Percentiles rank a stretch among this genome's conserved stretches.
Conservation (phyloP, 192 early-diverging fungal species). For the Allomyces arbusculus region DNA sequence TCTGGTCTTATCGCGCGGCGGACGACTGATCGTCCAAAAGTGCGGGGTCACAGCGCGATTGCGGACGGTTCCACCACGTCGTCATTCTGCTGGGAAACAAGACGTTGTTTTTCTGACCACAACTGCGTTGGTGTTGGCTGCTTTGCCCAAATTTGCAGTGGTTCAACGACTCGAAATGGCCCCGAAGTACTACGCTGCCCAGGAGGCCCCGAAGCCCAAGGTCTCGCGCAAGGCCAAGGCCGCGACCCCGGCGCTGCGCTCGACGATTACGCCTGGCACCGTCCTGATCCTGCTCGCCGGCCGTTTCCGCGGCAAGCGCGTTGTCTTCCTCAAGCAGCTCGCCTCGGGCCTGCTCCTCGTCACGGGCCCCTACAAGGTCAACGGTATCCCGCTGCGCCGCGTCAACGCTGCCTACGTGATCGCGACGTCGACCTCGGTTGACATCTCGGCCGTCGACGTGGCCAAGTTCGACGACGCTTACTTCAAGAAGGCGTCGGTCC, state of each 20-base stretch:
- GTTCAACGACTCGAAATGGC: too few relatives aligned
- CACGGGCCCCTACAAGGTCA: slow-evolving; percentile 93
- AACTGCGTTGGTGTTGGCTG: too few relatives aligned
- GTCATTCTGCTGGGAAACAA: too few relatives aligned
- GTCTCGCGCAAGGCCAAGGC: slow-evolving; percentile 51
- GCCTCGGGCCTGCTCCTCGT: slow-evolving; percentile 85
- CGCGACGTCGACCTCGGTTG: slow-evolving; percentile 97
- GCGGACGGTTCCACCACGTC: too few relatives aligned
- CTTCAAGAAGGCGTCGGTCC: slow-evolving; percentile 65
- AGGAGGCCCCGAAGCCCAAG: slow-evolving; percentile 62
- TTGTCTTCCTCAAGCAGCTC: slow-evolving; percentile 96
- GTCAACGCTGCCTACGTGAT: slow-evolving; percentile 99
- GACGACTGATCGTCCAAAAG: too few relatives aligned
- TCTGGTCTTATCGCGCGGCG: too few relatives aligned
- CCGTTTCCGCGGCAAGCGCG: slow-evolving; percentile 94
- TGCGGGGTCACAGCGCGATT: too few relatives aligned
- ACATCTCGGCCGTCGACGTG: slow-evolving; percentile 54
- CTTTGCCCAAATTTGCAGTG: too few relatives aligned
- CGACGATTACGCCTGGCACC: slow-evolving; percentile 90
- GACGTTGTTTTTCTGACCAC: too few relatives aligned
- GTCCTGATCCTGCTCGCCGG: slow-evolving; percentile 88
- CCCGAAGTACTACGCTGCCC: slow-evolving; percentile 53
- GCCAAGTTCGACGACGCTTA: slow-evolving; percentile 80
- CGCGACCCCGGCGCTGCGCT: slow-evolving; percentile 53
- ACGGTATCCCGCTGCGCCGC: slow-evolving; percentile 93